Percentiles rank a stretch among this genome's conserved stretches.
These are phyloP conservation scores for Capillidium rhysosporum DNA, from an alignment of 371 early-diverging fungal genomes.

Conservation along the genomic window DNA sequence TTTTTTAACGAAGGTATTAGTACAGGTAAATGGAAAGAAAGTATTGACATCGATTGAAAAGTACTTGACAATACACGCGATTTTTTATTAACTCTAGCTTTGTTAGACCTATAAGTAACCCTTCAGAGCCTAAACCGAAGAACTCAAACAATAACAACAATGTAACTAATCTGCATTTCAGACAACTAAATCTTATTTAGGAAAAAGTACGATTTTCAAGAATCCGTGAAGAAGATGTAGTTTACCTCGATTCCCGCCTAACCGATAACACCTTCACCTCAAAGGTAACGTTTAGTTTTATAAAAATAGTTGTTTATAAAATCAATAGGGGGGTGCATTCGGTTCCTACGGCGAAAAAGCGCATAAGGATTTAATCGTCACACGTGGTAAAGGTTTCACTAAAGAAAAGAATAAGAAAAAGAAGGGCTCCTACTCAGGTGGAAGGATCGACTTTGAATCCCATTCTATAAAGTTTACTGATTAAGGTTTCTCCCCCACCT, in stretches of 20 bases:
- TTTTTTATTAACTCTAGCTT: neutral
- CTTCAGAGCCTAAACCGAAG: conserved; percentile 10
- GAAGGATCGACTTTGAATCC: conserved; percentile 59
- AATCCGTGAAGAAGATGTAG: conserved; percentile 59
- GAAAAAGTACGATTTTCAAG: conserved; percentile 59
- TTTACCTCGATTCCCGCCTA: conserved; percentile 50
- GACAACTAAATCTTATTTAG: conserved; percentile 6
- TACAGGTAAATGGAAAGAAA: too few relatives aligned
- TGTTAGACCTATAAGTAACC: conserved; percentile 8
- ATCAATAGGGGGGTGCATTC: conserved; percentile 24
- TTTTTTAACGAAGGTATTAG: neutral
- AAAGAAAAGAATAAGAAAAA: conserved; percentile 96
- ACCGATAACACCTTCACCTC: conserved; percentile 63
- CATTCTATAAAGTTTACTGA: conserved; percentile 76
- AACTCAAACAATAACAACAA: neutral
- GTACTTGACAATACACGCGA: too few relatives aligned
- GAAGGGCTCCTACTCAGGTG: conserved; percentile 88
- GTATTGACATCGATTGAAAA: too few relatives aligned
- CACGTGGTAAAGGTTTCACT: conserved; percentile 82
- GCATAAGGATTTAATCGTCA: conserved; percentile 72
- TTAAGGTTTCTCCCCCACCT: too few relatives aligned
- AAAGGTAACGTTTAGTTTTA: conserved; percentile 18
- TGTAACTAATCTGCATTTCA: neutral
- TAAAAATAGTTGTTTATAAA: neutral
- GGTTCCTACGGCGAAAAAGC: conserved; percentile 81